Evolutionary conservation across 345 rosid genomes (phyloP), one percentile per base, ranked within the genome.

Genomic region (Toxicodendron radicans): DNA sequence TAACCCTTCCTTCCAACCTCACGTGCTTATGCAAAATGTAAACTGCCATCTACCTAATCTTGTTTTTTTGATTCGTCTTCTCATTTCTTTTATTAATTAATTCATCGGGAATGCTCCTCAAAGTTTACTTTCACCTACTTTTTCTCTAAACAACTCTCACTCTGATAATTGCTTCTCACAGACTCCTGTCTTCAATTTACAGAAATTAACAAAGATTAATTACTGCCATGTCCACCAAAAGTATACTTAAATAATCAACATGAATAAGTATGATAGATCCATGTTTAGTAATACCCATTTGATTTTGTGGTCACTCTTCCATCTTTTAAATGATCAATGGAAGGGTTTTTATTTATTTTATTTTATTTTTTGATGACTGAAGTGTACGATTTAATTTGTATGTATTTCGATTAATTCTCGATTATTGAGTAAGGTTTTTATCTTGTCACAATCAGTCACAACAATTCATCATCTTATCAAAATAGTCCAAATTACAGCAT

Each of bases 41-140:
- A 60, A 64, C 13, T 49, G 32, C 72, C 56, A 21, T 57, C 33
- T n/a, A 61, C 48, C 52, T 27, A 61, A 43, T 67, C 58, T 23
- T 68, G 30, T 10, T n/a, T 30, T 61, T 6, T 3, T 52, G 51
- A 13, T 30, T 70, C 24, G 27, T 21, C 70, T 66, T 35, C 51
- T 38, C 45, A 72, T 2, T 14, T 52, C 35, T 49, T 48, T 45
- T 16, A 67, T 65, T 23, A 35, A 16, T 57, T 3, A 41, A 62
- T 71, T 68, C 79, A 72, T 76, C 32, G 72, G 79, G 80, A 76
- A 79, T 81, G 72, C 64, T 53, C 35, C 72, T 32, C 35, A 73
- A 79, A 76, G 66, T 60, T 72, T 59, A 30, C 75, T 60, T 80
- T 77, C 49, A 58, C 58, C 24, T 52, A 16, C 68, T 10, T 76